Base-by-base conservation (phyloP, 768 basidiomycete species). In the Leccinum barrowsii region DNA sequence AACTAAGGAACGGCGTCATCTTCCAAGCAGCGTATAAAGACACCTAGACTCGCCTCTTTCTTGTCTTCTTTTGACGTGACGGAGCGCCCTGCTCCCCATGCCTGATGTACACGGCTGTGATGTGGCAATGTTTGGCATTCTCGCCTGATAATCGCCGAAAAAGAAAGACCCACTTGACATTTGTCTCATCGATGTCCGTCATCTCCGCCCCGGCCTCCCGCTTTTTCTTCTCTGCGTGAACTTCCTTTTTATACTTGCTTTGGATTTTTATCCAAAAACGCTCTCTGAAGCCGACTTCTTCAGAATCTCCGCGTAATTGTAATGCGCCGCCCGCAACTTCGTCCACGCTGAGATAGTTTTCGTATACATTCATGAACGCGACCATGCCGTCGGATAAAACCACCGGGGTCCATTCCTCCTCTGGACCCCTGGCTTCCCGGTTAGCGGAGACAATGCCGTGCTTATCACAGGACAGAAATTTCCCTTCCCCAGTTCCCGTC, bases 371-470 rank as follows among this genome's bases (percentile, higher is more conserved):
- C 84, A 86, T 86, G 69, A 94, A 89, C 7, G 90, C 89, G 50
- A 90, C 84, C 87, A 93, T 91, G 44, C 90, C 91, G 59, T 90
- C 90, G 10, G 89, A 84, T 22, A 91, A 73, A 56, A 94, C 76
- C 24, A 92, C 82, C 15, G 93, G 89, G 3, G 89, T 90, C 91
- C 93, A 97, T 73, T 95, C 94, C 72, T 97, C 94, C 72, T 96
- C 92, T 4, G 91, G 89, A 2, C 94, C 94, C 32, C 94, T 82
- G 26, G 94, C 94, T 67, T 97, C 94, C 49, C 90, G 79, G 68
- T 92, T 88, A 47, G 90, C 87, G 62, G 87, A 84, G 13, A 96
- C 87, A 19, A 93, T 77, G 7, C 94, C 94, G 65, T 92, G 85
- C 60, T 86, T 80, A 75, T 95, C 92, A 74, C 89, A 91, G 7